Conservation (phyloP, 2,329 filamentous ascomycete genomes). For the Grosmannia huntii region DNA sequence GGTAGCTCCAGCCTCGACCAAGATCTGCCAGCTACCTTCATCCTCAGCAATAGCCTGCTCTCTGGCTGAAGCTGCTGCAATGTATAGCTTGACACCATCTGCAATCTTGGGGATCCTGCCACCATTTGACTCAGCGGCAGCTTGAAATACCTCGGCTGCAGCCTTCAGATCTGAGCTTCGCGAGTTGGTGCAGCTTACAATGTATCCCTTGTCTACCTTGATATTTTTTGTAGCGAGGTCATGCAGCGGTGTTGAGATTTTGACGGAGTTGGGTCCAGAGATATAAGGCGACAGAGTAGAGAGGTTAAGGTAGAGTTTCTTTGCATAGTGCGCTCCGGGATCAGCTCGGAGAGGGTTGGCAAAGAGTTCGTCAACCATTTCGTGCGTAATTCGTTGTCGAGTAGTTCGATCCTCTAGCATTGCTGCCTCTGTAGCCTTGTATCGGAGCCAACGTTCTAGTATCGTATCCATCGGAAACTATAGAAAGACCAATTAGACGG, state of each 20-base stretch:
- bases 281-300: slow-evolving; percentile 76
- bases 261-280: slow-evolving; percentile 82
- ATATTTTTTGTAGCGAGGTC: slow-evolving; percentile 66
- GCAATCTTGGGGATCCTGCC: too few species aligned
- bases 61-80: too few species aligned
- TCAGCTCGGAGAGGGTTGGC: slow-evolving; percentile 57
- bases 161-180: too few species aligned
- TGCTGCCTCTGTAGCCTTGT: slow-evolving; percentile 61
- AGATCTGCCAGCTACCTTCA: too few species aligned
- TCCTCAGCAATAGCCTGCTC: too few species aligned
- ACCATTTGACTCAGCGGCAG: too few species aligned
- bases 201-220: slow-evolving; percentile 68
- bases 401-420: slow-evolving; percentile 38
- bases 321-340: slow-evolving; percentile 67
- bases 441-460: too few species aligned
- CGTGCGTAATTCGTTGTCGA: slow-evolving; percentile 55
- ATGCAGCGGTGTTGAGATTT: slow-evolving; percentile 67
- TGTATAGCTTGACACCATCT: too few species aligned
- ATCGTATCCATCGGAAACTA: slow-evolving; percentile 61
- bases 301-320: slow-evolving; percentile 69
- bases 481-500: too few species aligned
- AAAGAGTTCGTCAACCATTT: slow-evolving; percentile 59
- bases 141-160: too few species aligned
- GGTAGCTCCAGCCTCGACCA: too few species aligned
- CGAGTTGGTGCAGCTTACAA: slow-evolving; percentile 84